phyloP scores from a whole-genome alignment of 139 green algal species.

The Tetradesmus obliquus region DNA sequence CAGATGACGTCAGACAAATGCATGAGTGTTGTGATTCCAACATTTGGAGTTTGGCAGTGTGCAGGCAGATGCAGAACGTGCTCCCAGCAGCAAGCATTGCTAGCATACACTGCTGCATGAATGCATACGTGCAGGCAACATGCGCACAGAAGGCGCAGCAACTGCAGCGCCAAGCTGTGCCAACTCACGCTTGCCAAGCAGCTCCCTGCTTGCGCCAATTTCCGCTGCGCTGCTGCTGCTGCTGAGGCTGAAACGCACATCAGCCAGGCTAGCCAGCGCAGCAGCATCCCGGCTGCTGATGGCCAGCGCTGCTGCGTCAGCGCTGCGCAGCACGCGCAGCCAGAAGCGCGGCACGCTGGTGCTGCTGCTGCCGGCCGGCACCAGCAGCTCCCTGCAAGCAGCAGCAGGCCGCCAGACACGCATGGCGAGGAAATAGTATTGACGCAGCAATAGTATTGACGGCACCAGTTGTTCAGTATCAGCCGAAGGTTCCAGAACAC shows the following conservation, averaged over 20 bases:
- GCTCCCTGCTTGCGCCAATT: neutral
- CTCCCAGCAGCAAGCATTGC: no score
- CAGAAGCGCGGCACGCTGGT: conserved; percentile 20
- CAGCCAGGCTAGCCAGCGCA: conserved; percentile 35
- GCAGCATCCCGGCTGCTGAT: conserved; percentile 40
- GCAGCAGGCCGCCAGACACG: neutral
- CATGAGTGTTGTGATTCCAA: no score
- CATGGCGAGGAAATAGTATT: neutral
- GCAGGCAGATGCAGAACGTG: neutral
- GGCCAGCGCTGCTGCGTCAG: conserved; percentile 39
- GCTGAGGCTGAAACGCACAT: conserved; percentile 33
- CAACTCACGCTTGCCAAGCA: conserved; percentile 20
- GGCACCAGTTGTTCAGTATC: no score
- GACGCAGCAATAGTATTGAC: no score
- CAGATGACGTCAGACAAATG: no score
- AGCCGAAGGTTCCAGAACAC: no score
- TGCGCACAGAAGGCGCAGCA: neutral
- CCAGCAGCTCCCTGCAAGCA: conserved; percentile 37
- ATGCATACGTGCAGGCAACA: neutral
- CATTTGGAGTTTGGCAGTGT: no score
- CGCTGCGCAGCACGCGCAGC: conserved; percentile 37
- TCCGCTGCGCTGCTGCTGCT: neutral
- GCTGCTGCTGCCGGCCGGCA: neutral
- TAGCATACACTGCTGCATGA: no score
- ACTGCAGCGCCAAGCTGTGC: neutral